Conservation (phyloP, 1,284 basidiomycete genomes). For the Leccinum glutinopallens region DNA sequence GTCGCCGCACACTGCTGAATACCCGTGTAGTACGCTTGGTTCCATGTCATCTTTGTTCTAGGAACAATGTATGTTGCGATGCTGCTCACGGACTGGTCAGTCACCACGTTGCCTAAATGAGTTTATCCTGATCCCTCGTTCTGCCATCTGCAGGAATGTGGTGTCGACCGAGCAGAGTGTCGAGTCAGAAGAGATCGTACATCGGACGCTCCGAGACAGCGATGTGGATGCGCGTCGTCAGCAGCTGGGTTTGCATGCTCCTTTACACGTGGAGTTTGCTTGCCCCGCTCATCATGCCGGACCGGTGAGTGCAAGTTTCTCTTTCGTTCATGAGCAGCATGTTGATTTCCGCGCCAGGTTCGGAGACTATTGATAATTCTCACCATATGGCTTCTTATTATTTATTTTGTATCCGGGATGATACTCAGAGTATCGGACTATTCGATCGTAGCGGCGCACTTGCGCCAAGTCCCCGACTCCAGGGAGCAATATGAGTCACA, state of each 20-base stretch:
- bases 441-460: not conserved
- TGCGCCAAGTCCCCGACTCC: no score
- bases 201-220: conserved; percentile 95
- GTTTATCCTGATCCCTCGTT: conserved; percentile 13
- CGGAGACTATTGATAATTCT: conserved; percentile 34
- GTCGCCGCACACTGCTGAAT: conserved; percentile 9
- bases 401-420: conserved; percentile 12
- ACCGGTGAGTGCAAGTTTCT: conserved; percentile 52
- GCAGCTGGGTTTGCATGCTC: conserved; percentile 91
- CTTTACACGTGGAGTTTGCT: conserved; percentile 91
- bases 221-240: conserved; percentile 99
- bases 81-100: conserved; percentile 97
- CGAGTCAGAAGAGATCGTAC: conserved; percentile 74
- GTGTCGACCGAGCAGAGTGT: conserved; percentile 54
- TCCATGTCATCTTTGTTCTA: conserved; percentile 97
- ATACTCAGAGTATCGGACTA: not conserved
- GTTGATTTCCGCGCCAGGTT: conserved; percentile 30
- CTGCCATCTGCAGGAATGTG: conserved; percentile 61
- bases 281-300: conserved; percentile 89
- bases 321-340: not conserved
- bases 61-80: conserved; percentile 98
- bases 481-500: no score
- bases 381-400: conserved; percentile 2
- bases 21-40: conserved; percentile 85
- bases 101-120: conserved; percentile 21